These are phyloP conservation scores for Euphorbia celastroides DNA, from an alignment of 441 rosid species.

Conservation along the genomic window DNA sequence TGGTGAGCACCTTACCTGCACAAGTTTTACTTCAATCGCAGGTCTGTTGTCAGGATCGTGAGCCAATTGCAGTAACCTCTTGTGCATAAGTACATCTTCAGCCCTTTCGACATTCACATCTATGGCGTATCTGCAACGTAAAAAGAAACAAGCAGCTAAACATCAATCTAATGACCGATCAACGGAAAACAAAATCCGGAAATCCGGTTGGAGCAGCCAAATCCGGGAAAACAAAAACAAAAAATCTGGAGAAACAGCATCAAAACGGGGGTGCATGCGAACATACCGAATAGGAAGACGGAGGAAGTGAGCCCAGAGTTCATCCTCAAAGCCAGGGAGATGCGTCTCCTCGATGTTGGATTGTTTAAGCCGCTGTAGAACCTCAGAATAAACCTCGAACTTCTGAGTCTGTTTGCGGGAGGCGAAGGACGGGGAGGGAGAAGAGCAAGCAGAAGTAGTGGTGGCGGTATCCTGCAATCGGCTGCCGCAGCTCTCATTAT, in stretches of 20 bases:
- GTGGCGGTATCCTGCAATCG: slow-evolving; percentile 36
- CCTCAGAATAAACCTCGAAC: slow-evolving; percentile 72
- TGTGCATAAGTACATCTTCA: slow-evolving; percentile 86
- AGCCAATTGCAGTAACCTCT: slow-evolving; percentile 69
- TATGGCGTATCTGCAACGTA: slow-evolving; percentile 52
- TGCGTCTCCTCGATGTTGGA: slow-evolving; percentile 57
- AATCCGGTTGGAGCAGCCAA: neutral
- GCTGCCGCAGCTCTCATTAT: slow-evolving; percentile 87
- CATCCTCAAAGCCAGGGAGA: slow-evolving; percentile 67
- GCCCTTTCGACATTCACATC: slow-evolving; percentile 97
- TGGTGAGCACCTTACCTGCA: slow-evolving; percentile 44
- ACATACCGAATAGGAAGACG: slow-evolving; percentile 87
- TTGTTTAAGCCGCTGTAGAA: slow-evolving; percentile 68
- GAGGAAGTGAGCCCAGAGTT: slow-evolving; percentile 91
- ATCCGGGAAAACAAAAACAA: slow-evolving; percentile 4
- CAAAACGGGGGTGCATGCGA: neutral
- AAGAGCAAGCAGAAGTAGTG: slow-evolving; percentile 9
- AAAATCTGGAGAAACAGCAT: neutral
- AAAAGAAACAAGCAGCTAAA: neutral
- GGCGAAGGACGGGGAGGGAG: slow-evolving; percentile 28
- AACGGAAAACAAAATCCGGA: neutral
- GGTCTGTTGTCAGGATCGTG: slow-evolving; percentile 72
- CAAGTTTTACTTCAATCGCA: slow-evolving; percentile 74
- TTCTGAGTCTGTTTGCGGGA: slow-evolving; percentile 64
- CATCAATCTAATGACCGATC: neutral